Evolutionary conservation across 192 early-diverging fungal genomes (phyloP).

Genomic region (Umbelopsis sp.): DNA sequence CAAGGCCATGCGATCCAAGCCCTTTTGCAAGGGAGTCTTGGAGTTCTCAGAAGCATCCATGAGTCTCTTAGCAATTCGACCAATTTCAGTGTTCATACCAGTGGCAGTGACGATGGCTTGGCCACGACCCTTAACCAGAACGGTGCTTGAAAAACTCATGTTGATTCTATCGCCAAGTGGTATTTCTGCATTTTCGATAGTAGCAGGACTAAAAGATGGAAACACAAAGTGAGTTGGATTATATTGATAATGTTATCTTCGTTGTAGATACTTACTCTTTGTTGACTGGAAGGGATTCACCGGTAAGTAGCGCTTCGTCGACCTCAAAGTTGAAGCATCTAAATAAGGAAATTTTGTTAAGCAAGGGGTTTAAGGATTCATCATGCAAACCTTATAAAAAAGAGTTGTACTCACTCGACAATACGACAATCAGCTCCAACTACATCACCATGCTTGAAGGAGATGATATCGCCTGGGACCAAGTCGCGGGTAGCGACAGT

Average conservation of each 20-base stretch:
- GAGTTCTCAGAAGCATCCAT: slow-evolving; percentile 54
- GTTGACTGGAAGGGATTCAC: slow-evolving; percentile 83
- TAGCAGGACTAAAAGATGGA: slow-evolving; percentile 36
- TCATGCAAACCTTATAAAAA: neutral
- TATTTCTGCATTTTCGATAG: slow-evolving; percentile 67
- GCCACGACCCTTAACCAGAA: slow-evolving; percentile 86
- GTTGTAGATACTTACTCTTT: slow-evolving; percentile 54
- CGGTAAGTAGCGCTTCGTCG: slow-evolving; percentile 91
- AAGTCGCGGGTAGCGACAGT: slow-evolving; percentile 77
- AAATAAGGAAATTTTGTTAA: slow-evolving; percentile 24
- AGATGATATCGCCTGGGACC: slow-evolving; percentile 90
- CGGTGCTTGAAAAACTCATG: slow-evolving; percentile 88
- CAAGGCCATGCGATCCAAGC: slow-evolving; percentile 77
- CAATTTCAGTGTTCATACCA: slow-evolving; percentile 90
- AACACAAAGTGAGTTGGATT: neutral
- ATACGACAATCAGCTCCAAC: slow-evolving; percentile 92
- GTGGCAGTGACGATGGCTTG: slow-evolving; percentile 87
- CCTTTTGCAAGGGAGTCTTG: slow-evolving; percentile 69
- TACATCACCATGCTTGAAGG: slow-evolving; percentile 93
- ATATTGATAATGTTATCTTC: neutral
- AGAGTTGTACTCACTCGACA: slow-evolving; percentile 30
- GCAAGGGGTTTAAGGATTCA: too few species aligned
- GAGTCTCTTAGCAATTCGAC: slow-evolving; percentile 86
- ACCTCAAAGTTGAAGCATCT: slow-evolving; percentile 89
- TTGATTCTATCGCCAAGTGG: slow-evolving; percentile 93